These are phyloP conservation scores for Gamsiella multidivaricata DNA, from an alignment of 192 early-diverging fungal species.

Conservation along the genomic window DNA sequence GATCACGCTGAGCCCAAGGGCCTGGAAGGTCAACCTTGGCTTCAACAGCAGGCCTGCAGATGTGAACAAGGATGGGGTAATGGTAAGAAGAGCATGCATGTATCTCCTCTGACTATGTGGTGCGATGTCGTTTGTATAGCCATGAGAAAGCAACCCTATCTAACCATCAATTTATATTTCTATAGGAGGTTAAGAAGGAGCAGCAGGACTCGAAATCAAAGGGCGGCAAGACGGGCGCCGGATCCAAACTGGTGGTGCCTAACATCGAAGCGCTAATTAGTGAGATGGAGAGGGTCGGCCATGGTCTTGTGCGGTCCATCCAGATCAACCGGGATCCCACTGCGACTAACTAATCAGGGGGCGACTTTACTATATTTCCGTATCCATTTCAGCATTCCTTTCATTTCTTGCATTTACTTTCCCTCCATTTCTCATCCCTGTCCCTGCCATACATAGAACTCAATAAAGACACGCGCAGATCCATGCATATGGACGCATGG, in stretches of 20 bases:
- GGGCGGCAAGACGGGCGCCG: constrained; percentile 32
- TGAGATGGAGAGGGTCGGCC: constrained; percentile 75
- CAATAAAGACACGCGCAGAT: no score
- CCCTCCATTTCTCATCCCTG: background rate
- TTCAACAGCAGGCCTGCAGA: constrained; percentile 68
- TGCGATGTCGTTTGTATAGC: no score
- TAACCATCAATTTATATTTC: background rate
- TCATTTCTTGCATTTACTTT: background rate
- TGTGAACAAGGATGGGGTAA: constrained; percentile 54
- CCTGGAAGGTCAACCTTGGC: constrained; percentile 73
- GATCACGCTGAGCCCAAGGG: constrained; percentile 57
- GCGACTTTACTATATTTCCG: background rate
- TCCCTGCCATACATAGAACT: no score
- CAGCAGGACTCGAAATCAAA: constrained; percentile 29
- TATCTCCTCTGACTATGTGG: no score
- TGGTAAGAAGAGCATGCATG: constrained; percentile 59
- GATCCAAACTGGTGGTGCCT: constrained; percentile 62
- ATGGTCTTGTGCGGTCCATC: constrained; percentile 59
- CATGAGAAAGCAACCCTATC: no score
- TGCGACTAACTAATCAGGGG: constrained; percentile 16
- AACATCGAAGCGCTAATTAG: constrained; percentile 72
- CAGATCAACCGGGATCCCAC: constrained; percentile 43
- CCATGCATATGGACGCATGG: no score
- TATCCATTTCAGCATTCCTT: background rate
- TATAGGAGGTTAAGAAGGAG: constrained; percentile 31